Percentiles rank a stretch among this genome's conserved stretches.
Conservation (phyloP, 2,329 filamentous ascomycete species). For the Monosporascus ibericus region DNA sequence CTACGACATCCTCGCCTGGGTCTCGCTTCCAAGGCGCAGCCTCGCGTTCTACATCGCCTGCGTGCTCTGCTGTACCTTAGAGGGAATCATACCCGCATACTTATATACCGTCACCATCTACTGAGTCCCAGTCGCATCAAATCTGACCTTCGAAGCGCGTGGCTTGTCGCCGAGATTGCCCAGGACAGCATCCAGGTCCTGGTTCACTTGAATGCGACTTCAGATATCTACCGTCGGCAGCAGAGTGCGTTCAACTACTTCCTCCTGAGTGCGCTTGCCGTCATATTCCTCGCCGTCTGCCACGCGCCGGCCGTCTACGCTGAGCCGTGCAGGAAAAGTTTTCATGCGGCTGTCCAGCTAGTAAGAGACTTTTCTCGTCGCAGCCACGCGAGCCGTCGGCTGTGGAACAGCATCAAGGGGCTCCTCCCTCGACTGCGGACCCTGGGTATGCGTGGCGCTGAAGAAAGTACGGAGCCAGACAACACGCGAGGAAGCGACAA, state of each 20-base stretch:
- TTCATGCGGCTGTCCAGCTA: conserved; percentile 15
- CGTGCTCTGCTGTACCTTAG: conserved; percentile 37
- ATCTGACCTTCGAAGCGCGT: background rate
- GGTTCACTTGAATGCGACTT: conserved; percentile 23
- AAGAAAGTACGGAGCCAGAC: no score
- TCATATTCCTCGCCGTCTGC: no score
- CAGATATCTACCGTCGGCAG: no score
- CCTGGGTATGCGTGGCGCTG: no score
- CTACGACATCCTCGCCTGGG: no score
- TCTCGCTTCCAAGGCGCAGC: no score
- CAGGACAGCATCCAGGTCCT: conserved; percentile 31
- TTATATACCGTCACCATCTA: conserved; percentile 38
- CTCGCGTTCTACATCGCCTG: conserved; percentile 29
- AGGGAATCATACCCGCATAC: conserved; percentile 37
- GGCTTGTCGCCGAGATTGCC: background rate
- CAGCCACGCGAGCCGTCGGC: conserved; percentile 24
- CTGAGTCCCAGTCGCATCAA: conserved; percentile 31
- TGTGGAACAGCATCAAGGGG: conserved; percentile 30
- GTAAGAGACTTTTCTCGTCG: conserved; percentile 27
- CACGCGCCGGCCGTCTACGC: no score
- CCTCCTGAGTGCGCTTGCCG: no score
- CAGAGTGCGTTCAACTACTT: no score
- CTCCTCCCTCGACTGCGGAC: conserved; percentile 23
- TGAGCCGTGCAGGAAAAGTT: no score
- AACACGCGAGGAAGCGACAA: no score